Percentiles rank a stretch among this genome's conserved stretches.
Evolutionary conservation across 306 rosid genomes (phyloP).

Genomic region (Begonia fuchsioides): DNA sequence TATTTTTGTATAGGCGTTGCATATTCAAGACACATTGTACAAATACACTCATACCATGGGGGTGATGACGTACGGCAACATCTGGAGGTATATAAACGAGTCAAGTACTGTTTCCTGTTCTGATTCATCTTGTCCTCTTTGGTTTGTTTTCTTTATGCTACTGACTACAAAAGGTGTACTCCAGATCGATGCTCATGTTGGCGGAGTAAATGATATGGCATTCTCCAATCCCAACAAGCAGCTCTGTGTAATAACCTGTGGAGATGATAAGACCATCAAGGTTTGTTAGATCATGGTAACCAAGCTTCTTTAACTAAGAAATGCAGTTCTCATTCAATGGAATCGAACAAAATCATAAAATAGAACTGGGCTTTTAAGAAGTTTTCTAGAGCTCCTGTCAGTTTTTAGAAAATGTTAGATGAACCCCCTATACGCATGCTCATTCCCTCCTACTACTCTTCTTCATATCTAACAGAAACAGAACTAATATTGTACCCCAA

Average conservation of each 20-base stretch:
- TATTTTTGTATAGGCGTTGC: slow-evolving; percentile 52
- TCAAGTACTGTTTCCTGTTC: slow-evolving; percentile 2
- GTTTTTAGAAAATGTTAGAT: too few species aligned
- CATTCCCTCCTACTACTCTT: too few species aligned
- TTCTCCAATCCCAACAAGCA: slow-evolving; percentile 94
- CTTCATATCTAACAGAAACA: too few species aligned
- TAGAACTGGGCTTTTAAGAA: too few species aligned
- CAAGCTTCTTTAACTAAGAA: too few species aligned
- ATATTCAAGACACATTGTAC: slow-evolving; percentile 92
- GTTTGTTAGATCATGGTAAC: slow-evolving; percentile 19
- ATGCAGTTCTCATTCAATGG: too few species aligned
- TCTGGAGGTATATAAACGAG: slow-evolving; percentile 41
- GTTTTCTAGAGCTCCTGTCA: too few species aligned
- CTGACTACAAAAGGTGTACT: slow-evolving; percentile 8
- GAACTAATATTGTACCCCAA: too few species aligned
- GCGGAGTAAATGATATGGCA: slow-evolving; percentile 94
- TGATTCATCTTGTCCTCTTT: slow-evolving; percentile 5
- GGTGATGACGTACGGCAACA: slow-evolving; percentile 69
- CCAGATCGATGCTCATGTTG: slow-evolving; percentile 91
- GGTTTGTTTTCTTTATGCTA: slow-evolving; percentile 6
- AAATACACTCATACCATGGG: slow-evolving; percentile 71
- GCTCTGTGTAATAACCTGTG: slow-evolving; percentile 92
- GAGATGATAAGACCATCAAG: slow-evolving; percentile 92
- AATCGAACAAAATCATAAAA: too few species aligned
- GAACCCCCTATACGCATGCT: too few species aligned